Conservation (phyloP, 768 basidiomycete genomes). For the Lactarius deliciosus region DNA sequence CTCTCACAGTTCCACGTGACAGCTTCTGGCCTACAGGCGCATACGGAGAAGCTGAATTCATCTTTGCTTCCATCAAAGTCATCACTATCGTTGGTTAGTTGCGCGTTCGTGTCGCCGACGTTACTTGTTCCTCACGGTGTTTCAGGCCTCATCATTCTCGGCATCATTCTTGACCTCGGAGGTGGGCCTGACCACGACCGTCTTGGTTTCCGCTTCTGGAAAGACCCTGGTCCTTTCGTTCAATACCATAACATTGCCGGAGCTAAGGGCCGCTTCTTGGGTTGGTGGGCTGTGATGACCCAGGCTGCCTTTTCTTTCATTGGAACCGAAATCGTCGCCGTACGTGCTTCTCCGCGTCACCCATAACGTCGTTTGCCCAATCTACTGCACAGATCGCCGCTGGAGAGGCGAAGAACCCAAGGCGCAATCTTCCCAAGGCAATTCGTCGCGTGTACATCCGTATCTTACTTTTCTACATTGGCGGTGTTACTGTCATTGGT, state of each 20-base stretch:
- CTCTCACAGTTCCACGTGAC: not conserved
- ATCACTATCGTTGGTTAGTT: conserved; percentile 41
- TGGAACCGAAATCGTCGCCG: conserved; percentile 55
- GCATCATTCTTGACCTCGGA: conserved; percentile 56
- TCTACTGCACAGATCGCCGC: conserved; percentile 81
- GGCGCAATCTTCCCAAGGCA: conserved; percentile 61
- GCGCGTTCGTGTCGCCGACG: not conserved
- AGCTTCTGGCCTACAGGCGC: conserved; percentile 33
- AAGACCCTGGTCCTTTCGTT: conserved; percentile 57
- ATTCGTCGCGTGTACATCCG: conserved; percentile 65
- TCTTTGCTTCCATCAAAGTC: conserved; percentile 56
- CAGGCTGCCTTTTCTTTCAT: conserved; percentile 62
- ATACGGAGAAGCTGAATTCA: conserved; percentile 51
- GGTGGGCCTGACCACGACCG: conserved; percentile 56
- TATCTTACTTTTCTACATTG: conserved; percentile 73
- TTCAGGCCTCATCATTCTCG: conserved; percentile 43
- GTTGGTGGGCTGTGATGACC: conserved; percentile 51
- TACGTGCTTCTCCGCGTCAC: conserved; percentile 34
- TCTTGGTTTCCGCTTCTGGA: conserved; percentile 50
- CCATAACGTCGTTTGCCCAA: conserved; percentile 43
- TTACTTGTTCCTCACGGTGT: not conserved
- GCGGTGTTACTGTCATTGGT: conserved; percentile 74
- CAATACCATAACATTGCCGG: conserved; percentile 45
- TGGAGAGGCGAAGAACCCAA: conserved; percentile 89
- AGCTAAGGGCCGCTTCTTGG: conserved; percentile 50